A percentile compares a stretch with the other conserved stretches of the same genome.
phyloP scores from a whole-genome alignment of 441 rosid species.

The Euphorbia celastroides region DNA sequence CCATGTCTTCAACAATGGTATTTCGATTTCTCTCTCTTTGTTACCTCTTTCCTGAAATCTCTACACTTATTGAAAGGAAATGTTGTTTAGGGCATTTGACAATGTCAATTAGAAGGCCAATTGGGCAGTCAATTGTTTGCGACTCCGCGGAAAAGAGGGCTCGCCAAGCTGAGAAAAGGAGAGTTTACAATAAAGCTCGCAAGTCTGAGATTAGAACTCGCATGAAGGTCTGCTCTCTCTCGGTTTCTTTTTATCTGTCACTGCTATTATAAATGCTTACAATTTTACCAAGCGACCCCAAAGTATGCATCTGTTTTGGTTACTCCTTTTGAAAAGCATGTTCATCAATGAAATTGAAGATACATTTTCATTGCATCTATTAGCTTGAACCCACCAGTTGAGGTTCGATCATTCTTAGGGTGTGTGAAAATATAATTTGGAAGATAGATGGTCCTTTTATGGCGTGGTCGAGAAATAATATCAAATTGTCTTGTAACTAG shows the following conservation, averaged over 20 bases:
- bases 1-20: slow-evolving; percentile 53
- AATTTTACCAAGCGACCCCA: too few relatives aligned
- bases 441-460: neutral
- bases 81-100: slow-evolving; percentile 43
- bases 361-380: neutral
- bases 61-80: neutral
- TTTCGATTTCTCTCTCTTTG: neutral
- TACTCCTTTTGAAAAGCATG: neutral
- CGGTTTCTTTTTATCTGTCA: too few relatives aligned
- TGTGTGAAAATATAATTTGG: neutral
- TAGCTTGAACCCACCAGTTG: neutral
- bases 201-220: slow-evolving; percentile 89
- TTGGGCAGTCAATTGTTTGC: slow-evolving; percentile 50
- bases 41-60: too few relatives aligned
- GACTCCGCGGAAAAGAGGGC: slow-evolving; percentile 89
- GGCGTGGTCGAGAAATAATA: neutral
- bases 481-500: neutral
- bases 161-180: slow-evolving; percentile 78
- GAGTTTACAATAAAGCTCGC: slow-evolving; percentile 66
- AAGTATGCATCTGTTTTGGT: neutral
- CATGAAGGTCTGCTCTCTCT: slow-evolving; percentile 55
- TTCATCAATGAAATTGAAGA: too few relatives aligned
- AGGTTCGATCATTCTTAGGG: neutral
- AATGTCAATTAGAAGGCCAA: slow-evolving; percentile 33
- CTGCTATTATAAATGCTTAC: too few relatives aligned